Conservation (phyloP, 1,139 yeast genomes). For the Nakaseomyces sp. region DNA sequence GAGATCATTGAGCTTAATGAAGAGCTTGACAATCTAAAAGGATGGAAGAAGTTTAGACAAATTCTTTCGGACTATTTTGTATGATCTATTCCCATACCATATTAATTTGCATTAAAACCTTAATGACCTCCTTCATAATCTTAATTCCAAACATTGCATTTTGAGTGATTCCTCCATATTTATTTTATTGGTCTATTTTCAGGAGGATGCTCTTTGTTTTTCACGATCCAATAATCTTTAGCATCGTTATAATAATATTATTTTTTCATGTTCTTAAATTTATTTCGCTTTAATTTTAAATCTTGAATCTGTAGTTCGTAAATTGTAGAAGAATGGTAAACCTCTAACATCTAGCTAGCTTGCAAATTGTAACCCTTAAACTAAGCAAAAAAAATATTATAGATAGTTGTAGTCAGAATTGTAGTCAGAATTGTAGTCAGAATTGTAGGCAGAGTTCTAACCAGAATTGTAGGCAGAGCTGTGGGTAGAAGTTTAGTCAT, state of each 20-base stretch:
- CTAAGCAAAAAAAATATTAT: too few species aligned
- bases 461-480: too few species aligned
- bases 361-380: too few species aligned
- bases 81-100: slow-evolving; percentile 8
- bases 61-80: slow-evolving; percentile 31
- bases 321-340: too few species aligned
- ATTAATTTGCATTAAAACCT: not conserved
- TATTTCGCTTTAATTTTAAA: too few species aligned
- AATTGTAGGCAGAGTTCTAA: too few species aligned
- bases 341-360: too few species aligned
- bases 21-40: slow-evolving; percentile 36
- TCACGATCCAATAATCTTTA: not conserved
- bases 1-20: slow-evolving; percentile 41
- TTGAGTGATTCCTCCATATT: not conserved
- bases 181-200: not conserved
- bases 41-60: slow-evolving; percentile 39
- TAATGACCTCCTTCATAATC: not conserved
- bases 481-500: too few species aligned
- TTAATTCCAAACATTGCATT: not conserved
- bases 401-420: too few species aligned
- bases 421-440: too few species aligned
- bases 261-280: not conserved
- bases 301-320: too few species aligned
- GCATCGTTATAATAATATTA: not conserved
- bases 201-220: not conserved